Evolutionary conservation across 768 basidiomycete genomes (phyloP), one percentile per base, ranked within the genome.

Genomic region (Mrakia blollopis): DNA sequence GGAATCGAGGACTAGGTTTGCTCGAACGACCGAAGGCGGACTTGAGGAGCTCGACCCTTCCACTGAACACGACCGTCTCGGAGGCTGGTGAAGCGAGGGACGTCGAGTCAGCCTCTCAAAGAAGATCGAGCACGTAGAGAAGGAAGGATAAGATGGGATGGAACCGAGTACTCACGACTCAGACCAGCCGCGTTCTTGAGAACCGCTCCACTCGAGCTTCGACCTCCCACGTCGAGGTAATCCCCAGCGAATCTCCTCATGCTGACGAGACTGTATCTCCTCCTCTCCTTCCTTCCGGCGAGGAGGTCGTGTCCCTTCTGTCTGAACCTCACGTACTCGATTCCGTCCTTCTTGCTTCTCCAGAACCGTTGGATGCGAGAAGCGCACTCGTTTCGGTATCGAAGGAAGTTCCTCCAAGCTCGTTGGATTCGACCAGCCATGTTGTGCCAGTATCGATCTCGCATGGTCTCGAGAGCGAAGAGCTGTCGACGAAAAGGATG

Each of bases 371-470:
- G 97, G 73, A 99, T 98, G 73, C 94, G 91, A 47, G 88, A 88
- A 16, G 97, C 97, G 81, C 93, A 96, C 82, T 98, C 97, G 80
- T 94, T 89, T 84, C 92, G 94, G 85, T 97, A 93, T 13, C 96
- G 89, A 88, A 95, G 88, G 83, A 97, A 97, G 83, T 97, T 96
- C 77, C 96, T 88, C 88, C 90, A 99, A 7, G 94, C 94, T 47
- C 97, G 90, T 83, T 99, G 97, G 72, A 99, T 99, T 63, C 97
- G 91, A 35, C 85, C 89, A 0, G 97, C 97, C 97, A 99, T 99
- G 84, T 98, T 98, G 84, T 99, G 97, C 97, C 97, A 99, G 84
- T 98, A 99, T 73, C 92, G 89, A 83, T 99, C 97, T 72, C 97
- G 90, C 93, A 98, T 98, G 10, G 93, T 95, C 86, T 99, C 97